Evolutionary conservation across 2,329 filamentous ascomycete species (phyloP).

Genomic region (Pseudogymnoascus sp.): DNA sequence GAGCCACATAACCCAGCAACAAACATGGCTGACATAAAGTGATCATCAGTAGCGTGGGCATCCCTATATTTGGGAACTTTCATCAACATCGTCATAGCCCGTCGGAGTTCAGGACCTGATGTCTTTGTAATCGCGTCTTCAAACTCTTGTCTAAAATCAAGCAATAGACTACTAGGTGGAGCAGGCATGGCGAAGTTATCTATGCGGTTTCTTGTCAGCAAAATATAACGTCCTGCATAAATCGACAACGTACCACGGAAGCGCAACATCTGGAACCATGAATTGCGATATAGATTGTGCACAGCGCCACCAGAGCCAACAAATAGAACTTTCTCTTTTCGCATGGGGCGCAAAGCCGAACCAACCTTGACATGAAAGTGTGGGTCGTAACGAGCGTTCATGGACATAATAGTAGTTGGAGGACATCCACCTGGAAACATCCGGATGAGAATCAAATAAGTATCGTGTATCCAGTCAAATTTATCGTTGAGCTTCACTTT

Average conservation of each 20-base stretch:
- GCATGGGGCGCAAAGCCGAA: slow-evolving; percentile 44
- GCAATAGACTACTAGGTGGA: slow-evolving; percentile 51
- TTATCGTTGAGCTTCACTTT: slow-evolving; percentile 40
- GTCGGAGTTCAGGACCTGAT: slow-evolving; percentile 44
- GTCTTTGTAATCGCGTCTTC: slow-evolving; percentile 50
- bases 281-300: slow-evolving; percentile 62
- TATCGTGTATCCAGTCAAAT: slow-evolving; percentile 66
- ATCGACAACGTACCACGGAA: slow-evolving; percentile 10
- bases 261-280: slow-evolving; percentile 54
- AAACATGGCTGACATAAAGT: slow-evolving; percentile 60
- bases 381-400: slow-evolving; percentile 45
- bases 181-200: slow-evolving; percentile 55
- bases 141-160: slow-evolving; percentile 59
- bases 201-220: not conserved
- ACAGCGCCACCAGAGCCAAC: slow-evolving; percentile 56
- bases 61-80: slow-evolving; percentile 59
- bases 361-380: slow-evolving; percentile 49
- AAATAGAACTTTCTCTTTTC: slow-evolving; percentile 48
- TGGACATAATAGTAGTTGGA: slow-evolving; percentile 50
- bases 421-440: slow-evolving; percentile 57
- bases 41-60: slow-evolving; percentile 62
- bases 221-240: not conserved
- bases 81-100: slow-evolving; percentile 54
- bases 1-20: slow-evolving; percentile 49
- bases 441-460: slow-evolving; percentile 56